Evolutionary conservation across 208 protist species (phyloP).

Genomic region (Crithidia expoeki): DNA sequence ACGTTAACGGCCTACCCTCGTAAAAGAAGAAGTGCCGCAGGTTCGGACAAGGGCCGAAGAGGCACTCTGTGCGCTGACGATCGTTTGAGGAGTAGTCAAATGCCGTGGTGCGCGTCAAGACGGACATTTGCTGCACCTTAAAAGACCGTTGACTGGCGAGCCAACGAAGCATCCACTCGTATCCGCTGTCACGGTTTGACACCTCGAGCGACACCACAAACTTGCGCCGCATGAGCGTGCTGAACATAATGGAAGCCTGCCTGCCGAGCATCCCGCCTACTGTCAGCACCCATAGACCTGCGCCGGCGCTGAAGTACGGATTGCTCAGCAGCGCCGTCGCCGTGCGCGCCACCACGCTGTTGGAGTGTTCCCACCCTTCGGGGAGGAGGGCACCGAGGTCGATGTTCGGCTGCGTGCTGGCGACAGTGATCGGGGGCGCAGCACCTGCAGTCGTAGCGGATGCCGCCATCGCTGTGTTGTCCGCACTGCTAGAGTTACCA

Average conservation of each 20-base stretch:
- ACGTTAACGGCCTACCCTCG: constrained; percentile 63
- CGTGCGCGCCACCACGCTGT: constrained; percentile 46
- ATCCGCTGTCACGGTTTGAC: constrained; percentile 77
- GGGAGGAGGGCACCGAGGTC: constrained; percentile 69
- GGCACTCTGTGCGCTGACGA: constrained; percentile 49
- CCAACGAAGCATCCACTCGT: constrained; percentile 89
- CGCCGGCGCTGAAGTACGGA: constrained; percentile 89
- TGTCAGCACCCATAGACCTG: constrained; percentile 84
- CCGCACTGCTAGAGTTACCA: background rate
- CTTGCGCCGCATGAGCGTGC: constrained; percentile 53
- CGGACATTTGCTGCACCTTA: constrained; percentile 80
- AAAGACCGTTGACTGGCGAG: constrained; percentile 66
- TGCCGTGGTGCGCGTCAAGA: constrained; percentile 58
- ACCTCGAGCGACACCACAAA: constrained; percentile 89
- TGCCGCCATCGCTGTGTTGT: constrained; percentile 8
- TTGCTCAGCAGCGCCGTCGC: constrained; percentile 64
- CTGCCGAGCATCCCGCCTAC: constrained; percentile 65
- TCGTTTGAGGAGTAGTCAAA: constrained; percentile 76
- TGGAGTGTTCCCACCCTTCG: constrained; percentile 53
- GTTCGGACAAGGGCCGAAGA: constrained; percentile 78
- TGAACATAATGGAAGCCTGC: constrained; percentile 40
- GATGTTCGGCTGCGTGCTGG: constrained; percentile 22
- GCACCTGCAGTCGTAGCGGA: background rate
- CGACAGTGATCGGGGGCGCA: background rate
- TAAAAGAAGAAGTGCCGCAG: constrained; percentile 88